Evolutionary conservation across 2,329 filamentous ascomycete genomes (phyloP).

Genomic region (Cordyceps militaris): DNA sequence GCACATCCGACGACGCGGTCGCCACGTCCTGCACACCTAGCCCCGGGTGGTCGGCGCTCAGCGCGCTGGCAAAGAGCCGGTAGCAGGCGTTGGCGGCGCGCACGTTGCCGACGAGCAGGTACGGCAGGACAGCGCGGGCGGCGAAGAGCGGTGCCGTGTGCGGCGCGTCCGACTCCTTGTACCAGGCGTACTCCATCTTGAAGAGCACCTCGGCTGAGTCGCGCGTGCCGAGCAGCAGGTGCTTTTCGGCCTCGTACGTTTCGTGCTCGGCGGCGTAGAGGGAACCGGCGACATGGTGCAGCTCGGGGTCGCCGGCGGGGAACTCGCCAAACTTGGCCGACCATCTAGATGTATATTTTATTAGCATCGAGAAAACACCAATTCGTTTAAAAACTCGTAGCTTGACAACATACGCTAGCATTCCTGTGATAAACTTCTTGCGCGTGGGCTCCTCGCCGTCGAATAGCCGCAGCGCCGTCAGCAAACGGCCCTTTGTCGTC

Average conservation of each 20-base stretch:
- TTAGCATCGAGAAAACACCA: neutral
- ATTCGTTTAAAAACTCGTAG: neutral
- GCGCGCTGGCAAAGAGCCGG: conserved; percentile 48
- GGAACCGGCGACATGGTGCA: conserved; percentile 85
- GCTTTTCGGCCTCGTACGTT: conserved; percentile 85
- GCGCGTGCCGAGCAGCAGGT: conserved; percentile 80
- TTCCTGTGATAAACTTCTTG: conserved; percentile 86
- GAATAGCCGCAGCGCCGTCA: conserved; percentile 76
- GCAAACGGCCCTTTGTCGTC: conserved; percentile 64
- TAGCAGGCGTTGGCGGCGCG: conserved; percentile 81
- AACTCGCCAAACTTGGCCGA: conserved; percentile 78
- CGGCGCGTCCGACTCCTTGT: conserved; percentile 76
- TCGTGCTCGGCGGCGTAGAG: conserved; percentile 92
- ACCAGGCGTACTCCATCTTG: conserved; percentile 88
- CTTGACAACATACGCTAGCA: conserved; percentile 57
- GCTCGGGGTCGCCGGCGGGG: conserved; percentile 84
- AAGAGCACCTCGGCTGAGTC: conserved; percentile 77
- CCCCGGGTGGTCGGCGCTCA: conserved; percentile 34
- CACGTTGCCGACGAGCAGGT: conserved; percentile 83
- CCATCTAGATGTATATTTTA: conserved; percentile 48
- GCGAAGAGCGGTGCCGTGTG: conserved; percentile 84
- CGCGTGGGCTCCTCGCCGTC: conserved; percentile 77
- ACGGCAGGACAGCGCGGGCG: conserved; percentile 81
- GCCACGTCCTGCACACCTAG: conserved; percentile 78
- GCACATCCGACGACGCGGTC: conserved; percentile 60